Percentiles rank a stretch among this genome's conserved stretches.
Evolutionary conservation across 257 asterid genomes (phyloP).

Genomic region (Solanum sitiens): DNA sequence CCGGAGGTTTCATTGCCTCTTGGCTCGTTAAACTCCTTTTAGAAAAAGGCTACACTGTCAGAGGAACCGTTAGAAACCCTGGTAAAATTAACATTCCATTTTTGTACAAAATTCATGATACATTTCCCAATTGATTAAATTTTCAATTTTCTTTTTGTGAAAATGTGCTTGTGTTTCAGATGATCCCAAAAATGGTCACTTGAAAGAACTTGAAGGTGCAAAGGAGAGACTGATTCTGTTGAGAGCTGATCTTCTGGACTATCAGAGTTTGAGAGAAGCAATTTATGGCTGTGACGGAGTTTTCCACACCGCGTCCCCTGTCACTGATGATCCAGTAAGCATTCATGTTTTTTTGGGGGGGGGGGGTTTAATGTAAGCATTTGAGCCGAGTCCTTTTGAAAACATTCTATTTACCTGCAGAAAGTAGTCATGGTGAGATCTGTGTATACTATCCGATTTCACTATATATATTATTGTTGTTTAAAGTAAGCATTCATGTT

Average conservation of each 20-base stretch:
- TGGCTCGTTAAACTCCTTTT: slow-evolving; percentile 89
- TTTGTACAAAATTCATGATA: not conserved
- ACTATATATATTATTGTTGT: not conserved
- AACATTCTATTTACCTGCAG: not conserved
- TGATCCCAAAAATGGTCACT: slow-evolving; percentile 68
- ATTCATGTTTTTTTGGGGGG: not conserved
- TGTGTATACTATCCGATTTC: too few species aligned
- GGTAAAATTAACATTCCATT: slow-evolving; percentile 20
- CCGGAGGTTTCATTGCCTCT: slow-evolving; percentile 96
- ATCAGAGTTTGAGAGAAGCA: slow-evolving; percentile 60
- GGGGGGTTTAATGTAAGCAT: not conserved
- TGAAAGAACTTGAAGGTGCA: slow-evolving; percentile 83
- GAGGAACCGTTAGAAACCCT: slow-evolving; percentile 92
- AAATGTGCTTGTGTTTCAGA: slow-evolving; percentile 31
- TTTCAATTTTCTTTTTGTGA: not conserved
- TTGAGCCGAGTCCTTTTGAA: not conserved
- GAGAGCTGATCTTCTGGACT: slow-evolving; percentile 76
- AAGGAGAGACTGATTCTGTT: slow-evolving; percentile 63
- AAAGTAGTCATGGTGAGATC: too few species aligned
- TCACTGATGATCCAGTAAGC: slow-evolving; percentile 83
- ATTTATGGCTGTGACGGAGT: slow-evolving; percentile 93
- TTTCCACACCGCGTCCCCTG: slow-evolving; percentile 95
- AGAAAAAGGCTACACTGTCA: slow-evolving; percentile 77
- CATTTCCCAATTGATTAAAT: not conserved
- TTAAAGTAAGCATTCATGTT: slow-evolving; percentile 16